Evolutionary conservation across 768 basidiomycete genomes (phyloP), one percentile per base, ranked within the genome.

Genomic region (Leccinum longicurvipes): DNA sequence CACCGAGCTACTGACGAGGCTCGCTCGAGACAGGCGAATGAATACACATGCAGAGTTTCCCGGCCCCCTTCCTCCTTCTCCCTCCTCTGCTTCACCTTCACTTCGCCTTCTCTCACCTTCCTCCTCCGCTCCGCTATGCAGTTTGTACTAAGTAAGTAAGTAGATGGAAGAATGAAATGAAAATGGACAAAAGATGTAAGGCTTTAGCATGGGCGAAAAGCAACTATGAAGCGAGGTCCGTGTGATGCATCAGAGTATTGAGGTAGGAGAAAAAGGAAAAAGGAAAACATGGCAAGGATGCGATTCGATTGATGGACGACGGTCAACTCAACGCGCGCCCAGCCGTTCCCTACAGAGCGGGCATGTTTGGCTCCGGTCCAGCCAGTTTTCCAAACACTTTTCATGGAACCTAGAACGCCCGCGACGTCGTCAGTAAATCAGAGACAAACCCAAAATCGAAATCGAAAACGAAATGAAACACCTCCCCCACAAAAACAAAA

Each of bases 341-440:
- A 84, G 66, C 29, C 73, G 67, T 53, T 77, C 72, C 65, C 86
- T 77, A 64, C 88, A 90, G 50, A 87, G 69, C 41, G 86, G 86
- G 72, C 87, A 89, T 54, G 83, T 81, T 60, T 71, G 76, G 61
- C 77, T 83, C 67, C 77, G 75, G 61, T 72, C 77, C 64, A 87
- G 75, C 87, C 87, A 89, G 57, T 75, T 76, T 53, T 69, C 73
- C 58, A 86, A 77, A 72, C 88, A 89, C 34, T 71, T 71, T 64
- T 84, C 81, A 69, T 89, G 88, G 63, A 83, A 85, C 42, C 76
- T 78, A 36, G 23, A 56, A 44, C 36, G 14, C 4, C 25, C 6
- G 3, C 34, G 23, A 52, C 12, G 21, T 10, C 7, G 47, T 54
- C 47, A 50, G 55, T 34, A 14, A 32, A 8, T 24, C 21, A 51